Percentiles rank a stretch among this genome's conserved stretches.
Conservation (phyloP, 352 stramenopile species). For the Globisporangium polare region DNA sequence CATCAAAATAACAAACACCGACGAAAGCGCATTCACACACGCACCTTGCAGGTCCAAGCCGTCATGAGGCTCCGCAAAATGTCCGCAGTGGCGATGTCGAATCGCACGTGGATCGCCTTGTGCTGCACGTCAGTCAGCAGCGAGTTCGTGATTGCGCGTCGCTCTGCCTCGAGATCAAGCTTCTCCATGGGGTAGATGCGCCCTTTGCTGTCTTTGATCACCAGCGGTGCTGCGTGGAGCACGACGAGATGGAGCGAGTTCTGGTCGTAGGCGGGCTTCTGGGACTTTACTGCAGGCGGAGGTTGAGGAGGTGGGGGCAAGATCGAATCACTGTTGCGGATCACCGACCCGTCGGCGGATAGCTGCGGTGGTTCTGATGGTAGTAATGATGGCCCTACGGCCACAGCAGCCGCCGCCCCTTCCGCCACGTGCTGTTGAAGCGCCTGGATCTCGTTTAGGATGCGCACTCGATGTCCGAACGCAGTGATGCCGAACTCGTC, state of each 20-base stretch:
- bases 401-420: background rate
- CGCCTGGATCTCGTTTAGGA: slow-evolving; percentile 52
- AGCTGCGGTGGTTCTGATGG: background rate
- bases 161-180: slow-evolving; percentile 71
- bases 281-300: slow-evolving; percentile 2
- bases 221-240: slow-evolving; percentile 73
- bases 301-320: slow-evolving; percentile 5
- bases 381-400: background rate
- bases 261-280: slow-evolving; percentile 14
- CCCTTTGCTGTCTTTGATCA: slow-evolving; percentile 67
- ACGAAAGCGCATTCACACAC: background rate
- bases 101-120: slow-evolving; percentile 73
- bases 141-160: slow-evolving; percentile 62
- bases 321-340: background rate
- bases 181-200: slow-evolving; percentile 85
- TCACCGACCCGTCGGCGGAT: background rate
- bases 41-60: slow-evolving; percentile 44
- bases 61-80: slow-evolving; percentile 78
- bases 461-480: slow-evolving; percentile 57
- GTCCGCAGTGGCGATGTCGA: slow-evolving; percentile 75
- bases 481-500: slow-evolving; percentile 59
- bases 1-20: background rate
- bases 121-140: slow-evolving; percentile 66
- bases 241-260: slow-evolving; percentile 76
- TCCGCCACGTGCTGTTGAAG: slow-evolving; percentile 17